Evolutionary conservation across 805 yeast genomes (phyloP).

Genomic region (Maudiozyma turicensis): DNA sequence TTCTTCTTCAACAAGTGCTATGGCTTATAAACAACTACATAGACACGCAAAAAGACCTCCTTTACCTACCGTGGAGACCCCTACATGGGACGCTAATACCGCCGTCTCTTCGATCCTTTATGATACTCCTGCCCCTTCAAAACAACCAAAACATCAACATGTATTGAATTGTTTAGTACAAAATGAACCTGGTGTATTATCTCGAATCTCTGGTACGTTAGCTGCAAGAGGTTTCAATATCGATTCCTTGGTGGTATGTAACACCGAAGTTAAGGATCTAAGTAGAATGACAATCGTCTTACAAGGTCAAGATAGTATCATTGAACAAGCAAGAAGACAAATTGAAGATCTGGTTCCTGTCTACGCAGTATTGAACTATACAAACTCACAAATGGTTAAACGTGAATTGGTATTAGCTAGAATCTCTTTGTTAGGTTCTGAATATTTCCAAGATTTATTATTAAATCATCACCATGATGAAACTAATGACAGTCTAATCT

Average conservation of each 20-base stretch:
- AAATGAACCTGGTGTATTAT: conserved; percentile 96
- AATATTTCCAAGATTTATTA: conserved; percentile 89
- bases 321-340: conserved; percentile 97
- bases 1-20: conserved; percentile 81
- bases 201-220: conserved; percentile 85
- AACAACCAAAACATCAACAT: conserved; percentile 67
- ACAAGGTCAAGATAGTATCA: conserved; percentile 89
- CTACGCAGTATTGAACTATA: conserved; percentile 92
- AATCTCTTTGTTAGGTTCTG: conserved; percentile 93
- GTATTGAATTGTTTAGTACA: conserved; percentile 94
- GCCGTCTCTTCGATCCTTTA: conserved; percentile 93
- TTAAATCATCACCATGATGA: conserved; percentile 54
- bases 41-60: conserved; percentile 82
- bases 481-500: conserved; percentile 15
- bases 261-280: conserved; percentile 89
- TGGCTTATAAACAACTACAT: conserved; percentile 88
- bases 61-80: conserved; percentile 85
- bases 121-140: conserved; percentile 60
- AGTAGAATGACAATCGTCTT: conserved; percentile 95
- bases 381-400: conserved; percentile 79
- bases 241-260: conserved; percentile 93
- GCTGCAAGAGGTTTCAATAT: conserved; percentile 99
- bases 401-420: conserved; percentile 89
- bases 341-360: conserved; percentile 97
- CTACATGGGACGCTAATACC: conserved; percentile 91